Evolutionary conservation across 331 rosid species (phyloP), one percentile per base, ranked within the genome.

Genomic region (Saraca asoca): DNA sequence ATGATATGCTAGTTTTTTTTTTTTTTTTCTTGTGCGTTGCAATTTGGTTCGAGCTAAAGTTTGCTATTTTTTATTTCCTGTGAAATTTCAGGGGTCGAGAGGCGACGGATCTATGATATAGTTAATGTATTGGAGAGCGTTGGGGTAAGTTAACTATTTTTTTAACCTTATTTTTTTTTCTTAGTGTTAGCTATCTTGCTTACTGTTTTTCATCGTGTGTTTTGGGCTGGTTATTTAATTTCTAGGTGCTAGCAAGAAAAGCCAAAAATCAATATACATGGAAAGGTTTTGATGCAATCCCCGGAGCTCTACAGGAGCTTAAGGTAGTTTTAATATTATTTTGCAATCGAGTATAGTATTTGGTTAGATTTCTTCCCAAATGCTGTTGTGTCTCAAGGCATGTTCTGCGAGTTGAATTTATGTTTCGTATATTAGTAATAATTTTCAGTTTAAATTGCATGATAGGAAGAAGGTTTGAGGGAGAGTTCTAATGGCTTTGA

Each of bases 81-180:
- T 11, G 4, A 24, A 42, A 73, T 29, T 45, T 42, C 71, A 88
- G 97, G 98, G 5, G 98, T 92, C 0, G 95, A 92, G 65, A 82
- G 98, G 54, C 78, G 98, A 38, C 84, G 98, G 79, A 92, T 92
- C 75, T 92, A 92, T 12, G 98, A 92, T 29, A 92, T 89, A n/a
- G 98, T 92, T 39, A 92, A 92, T n/a, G 96, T 92, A 15, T 43
- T 89, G 24, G 98, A 89, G 78, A 93, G 98, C 20, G 80, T 90
- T 5, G 96, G 96, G 74, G 94, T 91, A 0, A 15, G 71, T 39
- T 45, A n/a, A 3, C 50, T 15, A 15, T 17, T 6, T 38, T 0
- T 51, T 6, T 18, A 31, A 13, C 5, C 1, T 7, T 31, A 2
- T 5, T 7, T 12, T 12, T 24, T 2, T 38, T 1, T 1, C 0